Conservation (phyloP, 2,329 filamentous ascomycete species). For the Bipolaris sorokiniana region DNA sequence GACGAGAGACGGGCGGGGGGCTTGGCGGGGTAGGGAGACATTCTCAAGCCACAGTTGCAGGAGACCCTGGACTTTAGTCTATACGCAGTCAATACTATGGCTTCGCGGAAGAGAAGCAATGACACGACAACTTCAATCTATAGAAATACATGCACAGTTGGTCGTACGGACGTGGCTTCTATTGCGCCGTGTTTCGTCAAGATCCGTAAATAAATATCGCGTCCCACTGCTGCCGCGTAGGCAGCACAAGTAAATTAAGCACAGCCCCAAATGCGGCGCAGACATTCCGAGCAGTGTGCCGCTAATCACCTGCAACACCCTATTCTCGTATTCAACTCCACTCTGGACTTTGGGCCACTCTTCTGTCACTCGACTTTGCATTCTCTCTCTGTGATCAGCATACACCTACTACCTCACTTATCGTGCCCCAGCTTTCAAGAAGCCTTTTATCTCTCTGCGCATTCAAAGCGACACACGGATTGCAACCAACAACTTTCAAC, state of each 20-base stretch:
- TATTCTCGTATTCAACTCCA: slow-evolving; percentile 16
- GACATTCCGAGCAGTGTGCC: slow-evolving; percentile 19
- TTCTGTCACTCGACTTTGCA: slow-evolving; percentile 8
- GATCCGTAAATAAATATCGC: slow-evolving; percentile 2
- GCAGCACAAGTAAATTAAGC: slow-evolving; percentile 7
- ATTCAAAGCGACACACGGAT: neutral
- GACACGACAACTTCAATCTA: neutral
- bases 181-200: neutral
- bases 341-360: slow-evolving; percentile 6
- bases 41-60: neutral
- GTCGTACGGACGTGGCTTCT: neutral
- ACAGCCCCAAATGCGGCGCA: slow-evolving; percentile 30
- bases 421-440: too few species aligned
- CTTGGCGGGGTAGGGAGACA: neutral
- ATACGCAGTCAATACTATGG: neutral
- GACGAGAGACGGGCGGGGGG: slow-evolving; percentile 3
- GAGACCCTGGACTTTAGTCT: neutral
- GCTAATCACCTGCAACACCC: slow-evolving; percentile 15
- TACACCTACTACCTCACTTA: neutral
- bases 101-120: neutral
- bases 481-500: slow-evolving; percentile 7
- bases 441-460: neutral
- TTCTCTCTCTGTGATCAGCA: neutral
- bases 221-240: slow-evolving; percentile 1
- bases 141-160: neutral